Evolutionary conservation across 345 rosid genomes (phyloP), one percentile per base, ranked within the genome.

Genomic region (Turnera subulata): DNA sequence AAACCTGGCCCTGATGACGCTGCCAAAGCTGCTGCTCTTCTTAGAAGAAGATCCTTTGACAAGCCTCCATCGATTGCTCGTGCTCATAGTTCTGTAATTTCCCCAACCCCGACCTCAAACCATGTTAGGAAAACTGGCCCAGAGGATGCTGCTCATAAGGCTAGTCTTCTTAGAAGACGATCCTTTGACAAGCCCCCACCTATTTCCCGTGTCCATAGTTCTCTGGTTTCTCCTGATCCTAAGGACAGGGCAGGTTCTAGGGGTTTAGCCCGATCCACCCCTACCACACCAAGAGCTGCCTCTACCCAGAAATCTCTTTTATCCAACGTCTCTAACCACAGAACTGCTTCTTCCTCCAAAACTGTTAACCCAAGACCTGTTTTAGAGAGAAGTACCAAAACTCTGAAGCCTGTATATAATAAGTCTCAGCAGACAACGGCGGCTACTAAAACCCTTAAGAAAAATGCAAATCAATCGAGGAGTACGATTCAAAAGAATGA

Each of bases 151-250:
- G 5, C 61, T 32, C 70, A 73, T 54, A 63, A 77, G 67, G 62
- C 78, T n/a, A 6, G 35, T 47, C 75, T 72, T 70, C 69, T 73
- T 0, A 74, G 94, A 53, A 76, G 96, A 76, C 79, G 89, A 73
- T 91, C 98, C 11, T 79, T 85, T n/a, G 98, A 91, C 69, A 76
- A 68, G 55, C 80, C 91, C 19, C 75, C 83, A 13, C 67, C 96
- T 1, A 29, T 80, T 59, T 56, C 70, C 62, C 38, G 76, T 24
- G 50, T 26, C 2, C 81, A 74, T 13, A 84, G 67, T 58, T 46
- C 73, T n/a, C 65, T 67, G 15, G 42, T 39, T 17, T 81, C 85
- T 66, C 80, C 85, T 0, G 73, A 50, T 47, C 65, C 61, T 9
- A 62, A 59, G 37, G 78, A 76, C 13, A 65, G 64, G 65, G 40